Conservation (phyloP, 1,284 basidiomycete species). For the Mrakiaceae sp. region DNA sequence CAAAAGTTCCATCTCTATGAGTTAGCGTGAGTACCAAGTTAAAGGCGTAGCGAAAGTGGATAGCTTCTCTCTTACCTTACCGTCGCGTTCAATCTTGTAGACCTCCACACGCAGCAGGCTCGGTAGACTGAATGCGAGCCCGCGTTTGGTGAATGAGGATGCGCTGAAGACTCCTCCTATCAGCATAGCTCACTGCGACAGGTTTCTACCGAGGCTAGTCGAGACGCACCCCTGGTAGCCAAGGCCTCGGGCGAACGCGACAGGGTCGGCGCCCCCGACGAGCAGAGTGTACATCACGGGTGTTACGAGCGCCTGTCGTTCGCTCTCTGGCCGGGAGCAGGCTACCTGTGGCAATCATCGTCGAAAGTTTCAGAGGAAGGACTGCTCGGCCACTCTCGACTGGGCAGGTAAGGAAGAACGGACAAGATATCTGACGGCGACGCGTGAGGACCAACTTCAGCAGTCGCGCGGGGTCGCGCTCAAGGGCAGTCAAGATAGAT, state of each 20-base stretch:
- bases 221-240: constrained; percentile 6
- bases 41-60: not conserved
- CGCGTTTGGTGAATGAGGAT: constrained; percentile 2
- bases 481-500: not conserved
- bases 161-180: not conserved
- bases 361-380: not conserved
- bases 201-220: not conserved
- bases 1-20: not conserved
- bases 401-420: not conserved
- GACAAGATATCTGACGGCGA: constrained; percentile 8
- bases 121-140: not conserved
- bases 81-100: not conserved
- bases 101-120: constrained; percentile 5
- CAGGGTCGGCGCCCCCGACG: not conserved
- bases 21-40: not conserved
- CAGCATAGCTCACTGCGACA: not conserved
- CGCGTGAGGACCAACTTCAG: not conserved
- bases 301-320: not conserved
- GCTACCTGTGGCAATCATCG: not conserved
- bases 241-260: not conserved
- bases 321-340: not conserved
- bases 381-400: not conserved
- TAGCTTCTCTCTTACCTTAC: not conserved
- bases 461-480: not conserved
- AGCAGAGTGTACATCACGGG: constrained; percentile 8